Percentiles rank a stretch among this genome's conserved stretches.
Conservation (phyloP, 306 rosid species). For the Casuarina glauca region DNA sequence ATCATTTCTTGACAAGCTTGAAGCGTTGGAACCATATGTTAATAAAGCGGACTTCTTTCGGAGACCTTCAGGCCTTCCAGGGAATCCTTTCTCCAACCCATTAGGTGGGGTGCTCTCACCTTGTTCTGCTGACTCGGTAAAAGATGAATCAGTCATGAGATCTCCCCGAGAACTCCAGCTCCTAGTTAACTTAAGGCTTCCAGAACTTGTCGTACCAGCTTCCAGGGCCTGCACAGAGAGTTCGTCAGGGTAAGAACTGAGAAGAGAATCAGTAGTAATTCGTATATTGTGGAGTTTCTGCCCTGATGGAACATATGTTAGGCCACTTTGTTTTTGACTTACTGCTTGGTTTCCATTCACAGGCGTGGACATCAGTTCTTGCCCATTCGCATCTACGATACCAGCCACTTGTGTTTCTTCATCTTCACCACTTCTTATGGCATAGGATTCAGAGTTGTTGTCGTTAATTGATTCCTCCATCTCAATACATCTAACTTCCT, state of each 20-base stretch:
- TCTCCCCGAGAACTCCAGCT: constrained; percentile 82
- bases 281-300: constrained; percentile 40
- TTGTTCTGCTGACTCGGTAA: constrained; percentile 51
- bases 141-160: constrained; percentile 45
- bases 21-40: constrained; percentile 40
- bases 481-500: constrained; percentile 86
- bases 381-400: constrained; percentile 41
- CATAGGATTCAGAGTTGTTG: constrained; percentile 37
- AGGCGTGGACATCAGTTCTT: constrained; percentile 44
- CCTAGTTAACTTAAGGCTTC: constrained; percentile 55
- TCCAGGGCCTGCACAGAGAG: constrained; percentile 37
- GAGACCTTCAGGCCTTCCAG: constrained; percentile 82
- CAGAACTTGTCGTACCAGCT: constrained; percentile 42
- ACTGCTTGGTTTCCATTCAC: constrained; percentile 49
- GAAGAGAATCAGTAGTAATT: constrained; percentile 37
- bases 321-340: constrained; percentile 41
- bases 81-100: constrained; percentile 67
- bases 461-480: constrained; percentile 58
- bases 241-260: constrained; percentile 40
- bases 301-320: constrained; percentile 40
- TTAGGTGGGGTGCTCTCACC: constrained; percentile 63
- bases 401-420: constrained; percentile 36
- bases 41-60: constrained; percentile 53
- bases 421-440: constrained; percentile 33
- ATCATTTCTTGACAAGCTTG: constrained; percentile 54